Evolutionary conservation across 257 asterid species (phyloP).

Genomic region (Rehmannia glutinosa): DNA sequence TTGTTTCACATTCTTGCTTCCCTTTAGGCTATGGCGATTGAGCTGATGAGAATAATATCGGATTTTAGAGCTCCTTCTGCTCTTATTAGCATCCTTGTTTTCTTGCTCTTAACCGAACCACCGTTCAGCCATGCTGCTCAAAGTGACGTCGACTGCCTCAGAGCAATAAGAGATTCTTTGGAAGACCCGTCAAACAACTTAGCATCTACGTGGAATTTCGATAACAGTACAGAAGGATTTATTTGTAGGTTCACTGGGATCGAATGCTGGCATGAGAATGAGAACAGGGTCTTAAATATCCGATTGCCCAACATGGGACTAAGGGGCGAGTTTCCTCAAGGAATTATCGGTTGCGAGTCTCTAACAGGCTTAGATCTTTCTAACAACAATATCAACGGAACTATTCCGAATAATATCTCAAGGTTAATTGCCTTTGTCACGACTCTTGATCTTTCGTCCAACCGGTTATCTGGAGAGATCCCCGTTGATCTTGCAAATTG

Average conservation of each 20-base stretch:
- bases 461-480: constrained; percentile 56
- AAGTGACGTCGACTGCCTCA: constrained; percentile 60
- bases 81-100: constrained; percentile 25
- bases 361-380: constrained; percentile 80
- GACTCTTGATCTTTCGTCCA: constrained; percentile 64
- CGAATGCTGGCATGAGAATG: constrained; percentile 74
- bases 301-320: constrained; percentile 55
- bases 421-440: constrained; percentile 27
- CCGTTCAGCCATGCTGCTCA: constrained; percentile 33
- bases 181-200: constrained; percentile 50
- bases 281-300: constrained; percentile 58
- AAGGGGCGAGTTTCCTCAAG: constrained; percentile 67
- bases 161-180: constrained; percentile 32
- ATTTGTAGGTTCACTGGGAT: constrained; percentile 62
- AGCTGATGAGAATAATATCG: constrained; percentile 12
- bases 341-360: constrained; percentile 46
- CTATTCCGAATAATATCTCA: constrained; percentile 52
- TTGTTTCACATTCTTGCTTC: not conserved
- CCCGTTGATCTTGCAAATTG: constrained; percentile 53
- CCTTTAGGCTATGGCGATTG: constrained; percentile 20
- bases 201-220: constrained; percentile 48
- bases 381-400: constrained; percentile 46
- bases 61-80: constrained; percentile 17
- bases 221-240: constrained; percentile 40
- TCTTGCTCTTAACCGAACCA: constrained; percentile 28